Conservation (phyloP, 192 early-diverging fungal species). For the Oehlia diaphana region DNA sequence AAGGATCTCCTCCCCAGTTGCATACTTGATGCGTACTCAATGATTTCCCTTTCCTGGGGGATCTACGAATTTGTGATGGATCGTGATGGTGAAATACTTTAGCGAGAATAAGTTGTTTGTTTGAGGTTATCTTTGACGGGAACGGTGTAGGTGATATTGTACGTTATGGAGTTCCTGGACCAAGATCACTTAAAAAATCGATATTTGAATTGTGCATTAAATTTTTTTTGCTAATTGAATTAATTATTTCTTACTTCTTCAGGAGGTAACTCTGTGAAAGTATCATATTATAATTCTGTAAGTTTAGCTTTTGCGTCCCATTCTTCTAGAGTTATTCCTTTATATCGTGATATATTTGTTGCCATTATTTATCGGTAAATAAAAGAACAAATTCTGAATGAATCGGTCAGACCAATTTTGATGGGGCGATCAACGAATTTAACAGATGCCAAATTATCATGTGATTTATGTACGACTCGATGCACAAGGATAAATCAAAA, state of each 20-base stretch:
- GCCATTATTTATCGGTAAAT: neutral
- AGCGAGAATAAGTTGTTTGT: constrained; percentile 27
- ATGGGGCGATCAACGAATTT: too few relatives aligned
- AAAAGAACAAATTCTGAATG: too few relatives aligned
- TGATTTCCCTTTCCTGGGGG: too few relatives aligned
- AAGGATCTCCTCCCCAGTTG: too few relatives aligned
- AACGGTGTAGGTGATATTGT: constrained; percentile 8
- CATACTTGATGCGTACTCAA: too few relatives aligned
- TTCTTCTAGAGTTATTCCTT: constrained; percentile 48
- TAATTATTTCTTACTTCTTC: constrained; percentile 39
- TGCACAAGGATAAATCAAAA: too few relatives aligned
- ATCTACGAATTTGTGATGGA: constrained; percentile 38
- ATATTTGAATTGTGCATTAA: neutral
- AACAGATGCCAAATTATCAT: too few relatives aligned
- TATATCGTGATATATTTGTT: constrained; percentile 12
- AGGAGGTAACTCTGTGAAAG: constrained; percentile 60
- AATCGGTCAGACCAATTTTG: too few relatives aligned
- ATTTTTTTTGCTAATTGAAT: too few relatives aligned
- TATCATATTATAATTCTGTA: constrained; percentile 49
- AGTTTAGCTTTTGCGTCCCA: constrained; percentile 60
- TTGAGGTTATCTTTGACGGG: constrained; percentile 19
- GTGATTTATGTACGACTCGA: too few relatives aligned
- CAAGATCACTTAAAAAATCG: constrained; percentile 4
- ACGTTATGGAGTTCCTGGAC: constrained; percentile 10
- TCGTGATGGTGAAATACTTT: constrained; percentile 29